Evolutionary conservation across 2,329 filamentous ascomycete genomes (phyloP).

Genomic region (Hypoxylon sp.): DNA sequence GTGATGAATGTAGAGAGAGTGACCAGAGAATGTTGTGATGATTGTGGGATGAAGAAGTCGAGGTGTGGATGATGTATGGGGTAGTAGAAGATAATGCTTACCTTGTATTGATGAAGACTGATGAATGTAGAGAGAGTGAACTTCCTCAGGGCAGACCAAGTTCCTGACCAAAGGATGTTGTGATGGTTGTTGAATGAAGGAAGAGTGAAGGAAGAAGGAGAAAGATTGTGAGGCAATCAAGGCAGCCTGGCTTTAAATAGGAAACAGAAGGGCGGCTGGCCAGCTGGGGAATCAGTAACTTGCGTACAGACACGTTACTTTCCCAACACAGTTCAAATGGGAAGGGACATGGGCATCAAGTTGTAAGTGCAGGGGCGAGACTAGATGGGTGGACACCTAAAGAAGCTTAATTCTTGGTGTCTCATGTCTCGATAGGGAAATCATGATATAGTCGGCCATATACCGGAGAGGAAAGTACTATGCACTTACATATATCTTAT

Average conservation of each 20-base stretch:
- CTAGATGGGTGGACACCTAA: background rate
- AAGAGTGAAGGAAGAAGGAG: constrained; percentile 3
- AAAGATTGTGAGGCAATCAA: background rate
- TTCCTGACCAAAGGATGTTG: constrained; percentile 9
- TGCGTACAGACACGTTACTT: background rate
- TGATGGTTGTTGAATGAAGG: background rate
- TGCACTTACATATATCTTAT: background rate
- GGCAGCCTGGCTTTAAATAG: background rate
- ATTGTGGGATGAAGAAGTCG: background rate
- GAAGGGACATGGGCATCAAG: background rate
- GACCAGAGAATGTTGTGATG: too few species aligned
- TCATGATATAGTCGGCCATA: background rate
- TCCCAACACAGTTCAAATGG: background rate
- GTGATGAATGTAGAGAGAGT: background rate
- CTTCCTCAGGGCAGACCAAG: background rate
- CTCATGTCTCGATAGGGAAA: background rate
- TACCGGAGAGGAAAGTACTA: background rate
- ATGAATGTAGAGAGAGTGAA: background rate
- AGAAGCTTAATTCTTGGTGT: background rate
- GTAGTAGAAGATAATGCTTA: constrained; percentile 19
- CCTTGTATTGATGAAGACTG: constrained; percentile 4
- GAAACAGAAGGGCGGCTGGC: background rate
- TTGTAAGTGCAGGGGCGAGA: background rate
- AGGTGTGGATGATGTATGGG: background rate
- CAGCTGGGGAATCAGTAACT: background rate